phyloP scores from a whole-genome alignment of 768 basidiomycete species.

The Xanthoconium purpureum region DNA sequence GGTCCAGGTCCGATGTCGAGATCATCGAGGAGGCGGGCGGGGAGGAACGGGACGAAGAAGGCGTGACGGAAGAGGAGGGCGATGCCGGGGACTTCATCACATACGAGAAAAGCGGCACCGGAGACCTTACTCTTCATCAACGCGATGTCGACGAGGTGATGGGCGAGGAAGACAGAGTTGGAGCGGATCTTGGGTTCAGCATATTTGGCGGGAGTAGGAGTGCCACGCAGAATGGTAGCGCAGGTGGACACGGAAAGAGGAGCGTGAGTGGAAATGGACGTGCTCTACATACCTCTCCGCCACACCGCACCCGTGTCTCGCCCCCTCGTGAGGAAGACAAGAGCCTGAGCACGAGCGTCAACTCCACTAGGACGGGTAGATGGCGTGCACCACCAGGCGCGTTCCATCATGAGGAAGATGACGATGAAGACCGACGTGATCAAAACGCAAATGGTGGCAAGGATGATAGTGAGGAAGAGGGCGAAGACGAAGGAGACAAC shows the following conservation, averaged over 20 bases:
- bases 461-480: constrained; percentile 29
- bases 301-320: constrained; percentile 8
- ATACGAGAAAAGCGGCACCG: constrained; percentile 13
- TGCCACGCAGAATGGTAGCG: neutral
- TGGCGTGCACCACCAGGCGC: constrained; percentile 44
- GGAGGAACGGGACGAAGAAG: constrained; percentile 5
- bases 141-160: constrained; percentile 9
- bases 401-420: constrained; percentile 44
- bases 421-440: constrained; percentile 17
- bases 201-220: constrained; percentile 16
- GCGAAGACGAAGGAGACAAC: constrained; percentile 10
- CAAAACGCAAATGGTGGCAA: constrained; percentile 18
- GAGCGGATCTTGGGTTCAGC: constrained; percentile 18
- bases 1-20: constrained; percentile 17
- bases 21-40: neutral
- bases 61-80: constrained; percentile 11
- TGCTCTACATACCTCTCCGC: constrained; percentile 2
- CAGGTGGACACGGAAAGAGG: neutral
- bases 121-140: constrained; percentile 18
- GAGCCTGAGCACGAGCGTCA: constrained; percentile 11
- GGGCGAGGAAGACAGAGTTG: constrained; percentile 2
- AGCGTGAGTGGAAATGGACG: neutral
- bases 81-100: constrained; percentile 19
- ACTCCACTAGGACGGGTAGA: constrained; percentile 12
- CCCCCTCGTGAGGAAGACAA: constrained; percentile 10